phyloP scores from a whole-genome alignment of 1,139 yeast species.

The Hansenula sp. region DNA sequence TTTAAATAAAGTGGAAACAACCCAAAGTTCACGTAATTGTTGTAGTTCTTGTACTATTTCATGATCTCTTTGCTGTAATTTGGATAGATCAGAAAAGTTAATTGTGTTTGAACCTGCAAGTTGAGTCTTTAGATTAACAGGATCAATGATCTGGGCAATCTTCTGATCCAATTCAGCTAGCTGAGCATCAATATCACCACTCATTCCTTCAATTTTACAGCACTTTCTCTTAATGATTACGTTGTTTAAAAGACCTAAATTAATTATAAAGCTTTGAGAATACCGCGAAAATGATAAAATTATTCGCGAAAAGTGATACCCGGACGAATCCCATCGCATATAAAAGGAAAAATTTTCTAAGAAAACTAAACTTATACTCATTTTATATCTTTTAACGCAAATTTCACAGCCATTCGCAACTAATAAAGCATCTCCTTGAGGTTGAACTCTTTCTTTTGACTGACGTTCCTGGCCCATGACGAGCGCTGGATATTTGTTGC shows the following conservation, averaged over 20 bases:
- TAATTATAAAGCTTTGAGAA: too few relatives aligned
- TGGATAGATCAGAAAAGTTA: conserved; percentile 10
- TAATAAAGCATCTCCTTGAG: conserved; percentile 66
- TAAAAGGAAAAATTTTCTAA: conserved; percentile 1
- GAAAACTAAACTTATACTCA: conserved; percentile 1
- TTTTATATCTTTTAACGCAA: conserved; percentile 44
- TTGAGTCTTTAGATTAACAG: conserved; percentile 4
- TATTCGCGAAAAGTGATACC: neutral
- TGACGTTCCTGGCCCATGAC: conserved; percentile 57
- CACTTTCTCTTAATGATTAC: neutral
- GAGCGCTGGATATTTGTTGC: conserved; percentile 46
- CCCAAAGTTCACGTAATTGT: conserved; percentile 19
- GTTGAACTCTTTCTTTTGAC: conserved; percentile 55
- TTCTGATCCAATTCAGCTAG: conserved; percentile 9
- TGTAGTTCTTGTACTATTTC: conserved; percentile 14
- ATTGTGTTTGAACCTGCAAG: conserved; percentile 3
- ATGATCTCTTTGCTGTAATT: conserved; percentile 14
- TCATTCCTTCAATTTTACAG: neutral
- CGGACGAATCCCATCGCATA: neutral
- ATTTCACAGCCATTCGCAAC: conserved; percentile 64
- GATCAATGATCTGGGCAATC: conserved; percentile 6
- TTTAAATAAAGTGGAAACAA: conserved; percentile 16
- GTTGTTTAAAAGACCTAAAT: neutral
- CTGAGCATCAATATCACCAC: conserved; percentile 8
- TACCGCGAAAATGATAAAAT: neutral